Evolutionary conservation across 306 rosid genomes (phyloP).

Genomic region (Rosa lucieae): DNA sequence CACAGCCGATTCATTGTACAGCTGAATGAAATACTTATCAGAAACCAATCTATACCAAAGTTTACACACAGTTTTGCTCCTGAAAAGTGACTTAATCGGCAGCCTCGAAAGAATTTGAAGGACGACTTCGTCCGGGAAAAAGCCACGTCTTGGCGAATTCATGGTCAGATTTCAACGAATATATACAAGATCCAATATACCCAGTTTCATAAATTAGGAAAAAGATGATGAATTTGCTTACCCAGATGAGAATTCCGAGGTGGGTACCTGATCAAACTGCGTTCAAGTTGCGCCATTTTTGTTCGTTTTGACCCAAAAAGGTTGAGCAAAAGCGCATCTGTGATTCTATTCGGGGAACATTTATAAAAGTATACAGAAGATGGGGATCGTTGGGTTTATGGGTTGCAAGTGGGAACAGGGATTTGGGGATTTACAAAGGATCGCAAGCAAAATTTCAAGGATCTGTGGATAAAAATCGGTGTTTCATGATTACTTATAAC

Average conservation of each 20-base stretch:
- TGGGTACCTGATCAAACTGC: constrained; percentile 32
- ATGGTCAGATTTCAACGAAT: constrained; percentile 31
- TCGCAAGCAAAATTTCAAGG: not conserved
- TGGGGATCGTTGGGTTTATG: not conserved
- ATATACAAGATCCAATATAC: constrained; percentile 13
- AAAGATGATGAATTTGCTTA: constrained; percentile 39
- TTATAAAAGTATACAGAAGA: not conserved
- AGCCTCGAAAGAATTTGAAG: constrained; percentile 77
- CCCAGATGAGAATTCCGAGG: constrained; percentile 38
- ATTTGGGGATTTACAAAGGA: not conserved
- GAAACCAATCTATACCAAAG: constrained; percentile 57
- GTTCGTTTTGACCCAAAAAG: not conserved
- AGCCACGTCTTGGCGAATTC: constrained; percentile 45
- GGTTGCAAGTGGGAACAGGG: not conserved
- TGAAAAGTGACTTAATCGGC: constrained; percentile 67
- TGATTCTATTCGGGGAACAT: not conserved
- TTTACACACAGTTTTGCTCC: constrained; percentile 65
- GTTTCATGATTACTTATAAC: not conserved
- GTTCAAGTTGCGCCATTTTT: constrained; percentile 10
- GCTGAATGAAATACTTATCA: constrained; percentile 60
- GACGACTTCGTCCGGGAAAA: constrained; percentile 77
- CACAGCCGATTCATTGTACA: constrained; percentile 59
- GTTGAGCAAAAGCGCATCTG: not conserved
- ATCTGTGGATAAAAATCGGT: not conserved
- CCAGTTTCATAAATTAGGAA: constrained; percentile 20